phyloP scores from a whole-genome alignment of 805 yeast species.

The Ogataea sp. region DNA sequence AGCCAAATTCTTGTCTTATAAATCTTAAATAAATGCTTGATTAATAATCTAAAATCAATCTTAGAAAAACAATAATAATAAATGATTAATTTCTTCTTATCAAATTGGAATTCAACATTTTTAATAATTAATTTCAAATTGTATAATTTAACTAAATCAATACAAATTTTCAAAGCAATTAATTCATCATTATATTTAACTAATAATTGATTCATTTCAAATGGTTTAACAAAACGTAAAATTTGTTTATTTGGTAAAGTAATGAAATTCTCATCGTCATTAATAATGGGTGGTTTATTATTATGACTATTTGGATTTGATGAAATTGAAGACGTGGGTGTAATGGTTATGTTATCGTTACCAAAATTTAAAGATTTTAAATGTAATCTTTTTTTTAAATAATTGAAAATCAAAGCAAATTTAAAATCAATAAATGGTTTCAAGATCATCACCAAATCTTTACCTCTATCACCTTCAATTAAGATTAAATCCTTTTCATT shows the following conservation, averaged over 20 bases:
- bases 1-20: constrained; percentile 80
- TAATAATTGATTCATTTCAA: constrained; percentile 54
- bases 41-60: constrained; percentile 65
- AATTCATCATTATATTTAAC: constrained; percentile 64
- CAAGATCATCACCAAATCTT: constrained; percentile 65
- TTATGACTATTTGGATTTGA: constrained; percentile 26
- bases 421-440: constrained; percentile 57
- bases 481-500: constrained; percentile 60
- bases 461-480: constrained; percentile 80
- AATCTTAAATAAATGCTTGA: constrained; percentile 64
- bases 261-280: constrained; percentile 50
- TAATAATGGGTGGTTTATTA: constrained; percentile 27
- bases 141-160: constrained; percentile 30
- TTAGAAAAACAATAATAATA: constrained; percentile 59
- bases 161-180: constrained; percentile 60
- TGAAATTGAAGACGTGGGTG: constrained; percentile 9
- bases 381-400: constrained; percentile 67
- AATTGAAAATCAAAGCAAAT: constrained; percentile 64
- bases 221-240: constrained; percentile 65
- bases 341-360: constrained; percentile 14
- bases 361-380: constrained; percentile 39
- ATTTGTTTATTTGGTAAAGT: constrained; percentile 76
- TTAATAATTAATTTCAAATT: constrained; percentile 50
- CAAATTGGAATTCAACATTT: constrained; percentile 78
- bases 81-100: constrained; percentile 67